phyloP scores from a whole-genome alignment of 2,329 filamentous ascomycete genomes.

The Exophiala bonariae region DNA sequence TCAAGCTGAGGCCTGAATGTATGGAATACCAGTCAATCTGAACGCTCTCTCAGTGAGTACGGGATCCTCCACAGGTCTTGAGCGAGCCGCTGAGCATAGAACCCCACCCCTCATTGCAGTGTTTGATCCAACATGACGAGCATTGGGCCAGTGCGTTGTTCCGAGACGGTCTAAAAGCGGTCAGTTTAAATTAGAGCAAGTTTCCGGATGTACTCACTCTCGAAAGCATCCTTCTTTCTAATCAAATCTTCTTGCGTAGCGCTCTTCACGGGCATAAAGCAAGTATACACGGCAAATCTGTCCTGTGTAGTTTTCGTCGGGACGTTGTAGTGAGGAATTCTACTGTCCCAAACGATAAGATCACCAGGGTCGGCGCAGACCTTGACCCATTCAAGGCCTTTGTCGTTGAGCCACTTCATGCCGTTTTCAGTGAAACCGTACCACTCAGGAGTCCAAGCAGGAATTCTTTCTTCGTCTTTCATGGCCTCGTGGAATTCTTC shows the following conservation, averaged over 20 bases:
- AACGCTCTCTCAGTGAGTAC: background rate
- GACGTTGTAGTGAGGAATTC: conserved; percentile 42
- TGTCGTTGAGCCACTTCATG: conserved; percentile 36
- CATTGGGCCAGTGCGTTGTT: conserved; percentile 44
- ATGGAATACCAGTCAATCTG: conserved; percentile 1
- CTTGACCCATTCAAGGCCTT: conserved; percentile 35
- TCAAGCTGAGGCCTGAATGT: background rate
- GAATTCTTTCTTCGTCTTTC: conserved; percentile 31
- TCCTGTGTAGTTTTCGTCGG: conserved; percentile 33
- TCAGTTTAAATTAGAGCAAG: background rate
- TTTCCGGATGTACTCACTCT: conserved; percentile 22
- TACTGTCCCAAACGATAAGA: conserved; percentile 44
- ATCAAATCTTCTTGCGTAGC: conserved; percentile 43
- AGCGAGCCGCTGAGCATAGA: background rate
- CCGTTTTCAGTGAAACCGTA: conserved; percentile 33
- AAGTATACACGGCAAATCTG: conserved; percentile 41
- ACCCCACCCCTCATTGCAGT: background rate
- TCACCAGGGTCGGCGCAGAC: conserved; percentile 46
- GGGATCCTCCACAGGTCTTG: background rate
- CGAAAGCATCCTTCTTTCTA: conserved; percentile 44
- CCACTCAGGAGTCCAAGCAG: conserved; percentile 33
- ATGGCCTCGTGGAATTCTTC: conserved; percentile 35
- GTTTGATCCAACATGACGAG: conserved; percentile 22
- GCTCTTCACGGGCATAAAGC: conserved; percentile 42
- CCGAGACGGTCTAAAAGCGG: conserved; percentile 29